Evolutionary conservation across 2,329 filamentous ascomycete species (phyloP), one percentile per base, ranked within the genome.

Genomic region (Pestalotiopsis sp.): DNA sequence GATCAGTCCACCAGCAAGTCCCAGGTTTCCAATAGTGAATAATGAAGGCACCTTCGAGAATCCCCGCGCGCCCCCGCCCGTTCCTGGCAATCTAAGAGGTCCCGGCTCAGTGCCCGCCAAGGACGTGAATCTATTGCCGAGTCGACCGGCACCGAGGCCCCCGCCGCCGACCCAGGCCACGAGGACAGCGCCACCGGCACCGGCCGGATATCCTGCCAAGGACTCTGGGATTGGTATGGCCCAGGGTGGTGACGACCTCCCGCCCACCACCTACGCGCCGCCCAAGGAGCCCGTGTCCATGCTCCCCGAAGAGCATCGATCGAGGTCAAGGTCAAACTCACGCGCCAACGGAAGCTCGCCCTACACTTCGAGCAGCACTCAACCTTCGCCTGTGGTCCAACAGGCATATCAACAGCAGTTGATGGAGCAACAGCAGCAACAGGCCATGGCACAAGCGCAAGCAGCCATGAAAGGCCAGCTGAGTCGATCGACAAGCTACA

Each of bases 11-110:
- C 92, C 94, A 66, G 88, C 89, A 71, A 96, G 93, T 81, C 93
- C 94, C 69, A 89, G 93, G 78, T 97, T 97, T 83, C 94, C 94
- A 78, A 84, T 84, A 66, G 89, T 93, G 78, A 94, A 95, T 81
- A 89, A 93, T 82, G 91, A 94, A 86, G 92, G 93, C 77, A 98
- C 94, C 83, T 99, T 98, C 81, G 96, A 98, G 82, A 98, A 99
- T 77, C 96, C 96, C 62, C 89, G 96, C 76, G 93, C 95, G 20
- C 93, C 96, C 52, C 96, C 96, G 71, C 96, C 95, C 68, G 78
- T 87, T 76, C 79, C 80, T 59, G 84, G 83, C 62, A 22, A 56
- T 56, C 17, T 20, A n/a, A 81, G 85, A 68, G 81, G 80, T 68
- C 81, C 79, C 58, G 77, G 67, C 61, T 58, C 82, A 39, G 66